Conservation (phyloP, 169 alveolate genomes). For the Plasmodium cynomolgi region DNA sequence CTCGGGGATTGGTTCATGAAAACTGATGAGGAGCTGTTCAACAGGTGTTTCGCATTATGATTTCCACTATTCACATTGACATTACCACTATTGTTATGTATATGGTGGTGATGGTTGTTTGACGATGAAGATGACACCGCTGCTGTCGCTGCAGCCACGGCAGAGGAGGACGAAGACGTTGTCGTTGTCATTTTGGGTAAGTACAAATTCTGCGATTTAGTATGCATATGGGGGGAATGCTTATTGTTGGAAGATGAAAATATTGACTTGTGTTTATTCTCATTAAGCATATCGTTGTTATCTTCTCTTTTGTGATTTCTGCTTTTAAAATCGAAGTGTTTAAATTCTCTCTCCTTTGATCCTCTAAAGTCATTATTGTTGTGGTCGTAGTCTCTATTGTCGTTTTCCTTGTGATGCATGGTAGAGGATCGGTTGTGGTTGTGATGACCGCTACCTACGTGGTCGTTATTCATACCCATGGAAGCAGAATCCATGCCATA, state of each 20-base stretch:
- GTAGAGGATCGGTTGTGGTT: neutral
- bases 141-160: neutral
- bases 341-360: conserved; percentile 54
- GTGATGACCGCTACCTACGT: neutral
- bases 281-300: conserved; percentile 27
- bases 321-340: conserved; percentile 45
- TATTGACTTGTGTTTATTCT: conserved; percentile 6
- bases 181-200: conserved; percentile 34
- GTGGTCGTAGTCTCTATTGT: conserved; percentile 23
- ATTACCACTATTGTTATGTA: neutral
- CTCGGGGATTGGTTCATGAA: conserved; percentile 26
- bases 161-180: neutral
- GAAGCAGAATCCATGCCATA: conserved; percentile 19
- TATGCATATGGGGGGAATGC: conserved; percentile 38
- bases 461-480: neutral
- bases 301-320: conserved; percentile 53
- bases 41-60: conserved; percentile 11
- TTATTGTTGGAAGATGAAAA: conserved; percentile 21
- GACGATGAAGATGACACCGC: conserved; percentile 13
- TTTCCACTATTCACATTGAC: neutral
- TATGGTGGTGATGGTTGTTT: neutral
- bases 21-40: conserved; percentile 11
- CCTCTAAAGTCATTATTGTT: conserved; percentile 20
- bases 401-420: conserved; percentile 6
- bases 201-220: conserved; percentile 31